A percentile compares a stretch with the other conserved stretches of the same genome.
These are phyloP conservation scores for Debaryomyces coudertii DNA, from an alignment of 1,139 yeast species.

Conservation along the genomic window DNA sequence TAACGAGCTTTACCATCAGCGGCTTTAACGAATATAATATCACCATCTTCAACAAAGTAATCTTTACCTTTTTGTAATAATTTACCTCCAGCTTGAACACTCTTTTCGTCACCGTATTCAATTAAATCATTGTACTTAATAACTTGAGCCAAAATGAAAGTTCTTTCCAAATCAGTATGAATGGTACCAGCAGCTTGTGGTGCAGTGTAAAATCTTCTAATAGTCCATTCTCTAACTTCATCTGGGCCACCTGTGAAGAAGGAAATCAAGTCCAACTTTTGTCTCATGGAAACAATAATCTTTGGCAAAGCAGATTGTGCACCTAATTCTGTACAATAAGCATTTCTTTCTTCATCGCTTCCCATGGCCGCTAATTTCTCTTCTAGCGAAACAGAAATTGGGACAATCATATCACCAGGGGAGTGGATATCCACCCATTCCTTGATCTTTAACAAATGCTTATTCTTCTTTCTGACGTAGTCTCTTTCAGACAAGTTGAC, in stretches of 20 bases:
- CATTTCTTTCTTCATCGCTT: slow-evolving; percentile 88
- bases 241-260: slow-evolving; percentile 86
- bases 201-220: slow-evolving; percentile 81
- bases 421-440: slow-evolving; percentile 96
- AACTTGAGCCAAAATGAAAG: slow-evolving; percentile 54
- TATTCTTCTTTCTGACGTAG: slow-evolving; percentile 96
- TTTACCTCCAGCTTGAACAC: slow-evolving; percentile 93
- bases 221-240: slow-evolving; percentile 90
- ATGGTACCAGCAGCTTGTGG: slow-evolving; percentile 91
- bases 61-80: slow-evolving; percentile 95
- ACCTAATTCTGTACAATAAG: slow-evolving; percentile 84
- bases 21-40: slow-evolving; percentile 90
- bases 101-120: slow-evolving; percentile 81
- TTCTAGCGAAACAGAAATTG: slow-evolving; percentile 90
- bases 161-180: slow-evolving; percentile 62
- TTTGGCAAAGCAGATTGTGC: slow-evolving; percentile 87
- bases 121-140: slow-evolving; percentile 57
- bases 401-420: slow-evolving; percentile 93
- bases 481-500: slow-evolving; percentile 94
- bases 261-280: slow-evolving; percentile 78
- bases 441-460: slow-evolving; percentile 86
- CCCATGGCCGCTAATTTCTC: slow-evolving; percentile 90
- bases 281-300: slow-evolving; percentile 82
- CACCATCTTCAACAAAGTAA: slow-evolving; percentile 82
- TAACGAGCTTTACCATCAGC: slow-evolving; percentile 88